Base-by-base conservation (phyloP, 2,329 filamentous ascomycete species). In the Drechslera avenae region DNA sequence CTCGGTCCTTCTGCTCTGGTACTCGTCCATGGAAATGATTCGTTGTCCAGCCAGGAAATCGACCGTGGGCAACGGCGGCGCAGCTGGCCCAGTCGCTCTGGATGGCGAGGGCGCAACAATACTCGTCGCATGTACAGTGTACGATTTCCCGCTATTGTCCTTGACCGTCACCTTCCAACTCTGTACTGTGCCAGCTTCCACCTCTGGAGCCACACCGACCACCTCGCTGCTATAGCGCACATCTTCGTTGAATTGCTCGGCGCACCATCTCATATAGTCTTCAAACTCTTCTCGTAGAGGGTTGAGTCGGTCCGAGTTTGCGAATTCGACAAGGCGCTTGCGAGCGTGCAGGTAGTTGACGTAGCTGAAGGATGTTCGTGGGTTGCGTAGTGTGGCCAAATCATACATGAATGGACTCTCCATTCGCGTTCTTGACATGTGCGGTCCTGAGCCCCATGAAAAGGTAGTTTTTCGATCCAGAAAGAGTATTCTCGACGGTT, bases 211-310 rank as follows among this genome's bases (percentile, higher is more conserved):
- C 5, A 73, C 66, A 7, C 59, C 54, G 14, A 71, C 54, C 7
- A 68, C 71, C 46, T 73, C 69, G 49, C 46, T 65, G 10, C 60
- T 48, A 46, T 72, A 73, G 45, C 54, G 58, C 6, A 72, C 68
- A 30, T 69, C 43, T 5, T 64, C 61, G 13, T 65, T 63, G 59
- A 73, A 71, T 8, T 72, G 62, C 14, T 65, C 63, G 9, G 71
- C 69, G 35, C 64, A 67, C 71, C 71, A 73, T 46, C 57, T 62
- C 44, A 75, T 57, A 36, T 75, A 74, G 37, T 75, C 66, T n/a
- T 70, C 71, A 14, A 75, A 73, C 42, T 75, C 73, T 37, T 68
- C 62, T 23, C 73, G 60, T 21, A 75, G 47, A 19, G 72, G 71
- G 35, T 73, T 69, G 41, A 75, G 51, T 12, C 69, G 65, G 41